Base-by-base conservation (phyloP, 1,284 basidiomycete genomes). In the Phlebopus sp. region DNA sequence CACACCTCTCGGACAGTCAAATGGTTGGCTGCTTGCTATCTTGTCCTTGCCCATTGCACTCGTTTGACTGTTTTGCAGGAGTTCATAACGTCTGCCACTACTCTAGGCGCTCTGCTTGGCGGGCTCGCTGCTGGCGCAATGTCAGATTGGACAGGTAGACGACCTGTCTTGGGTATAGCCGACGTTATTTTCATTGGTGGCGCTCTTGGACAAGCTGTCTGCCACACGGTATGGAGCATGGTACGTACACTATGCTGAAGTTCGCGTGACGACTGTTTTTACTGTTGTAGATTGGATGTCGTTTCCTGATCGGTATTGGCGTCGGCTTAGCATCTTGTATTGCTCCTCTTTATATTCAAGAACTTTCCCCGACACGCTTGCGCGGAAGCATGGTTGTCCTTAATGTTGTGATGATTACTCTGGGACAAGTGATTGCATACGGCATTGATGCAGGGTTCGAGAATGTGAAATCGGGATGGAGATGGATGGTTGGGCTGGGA, bases 401-500 rank as follows among this genome's bases (percentile, higher is more conserved):
- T 15, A 82, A 84, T 49, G 73, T 83, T 17, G 80, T 81, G 3
- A 77, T 81, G 69, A 84, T 84, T 55, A 84, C 82, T 0, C 69
- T 82, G 4, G 88, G 88, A 2, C 88, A 90, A 59, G 86, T 90
- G 18, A 76, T 90, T 38, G 86, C 86, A 0, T 90, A 90, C 56
- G 84, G 78, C 25, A 86, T 90, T 43, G 86, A 85, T 31, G 84
- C 86, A 9, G 83, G 77, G 0, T 91, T 92, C 56, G 79, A 77
- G 46, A 74, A 81, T 47, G 69, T 81, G 19, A 59, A 67, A 25
- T 71, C 77, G 10, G 90, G 90, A 0, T 92, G 90, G 90, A 70
- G 90, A 44, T 92, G 81, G 81, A 90, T 92, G 86, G 86, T 91
- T 19, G 88, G 86, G 1, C 69, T 90, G 1, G 85, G 86, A 14